A percentile compares a stretch with the other conserved stretches of the same genome.
These are phyloP conservation scores for Agastache rugosa DNA, from an alignment of 257 asterid genomes.

Conservation along the genomic window DNA sequence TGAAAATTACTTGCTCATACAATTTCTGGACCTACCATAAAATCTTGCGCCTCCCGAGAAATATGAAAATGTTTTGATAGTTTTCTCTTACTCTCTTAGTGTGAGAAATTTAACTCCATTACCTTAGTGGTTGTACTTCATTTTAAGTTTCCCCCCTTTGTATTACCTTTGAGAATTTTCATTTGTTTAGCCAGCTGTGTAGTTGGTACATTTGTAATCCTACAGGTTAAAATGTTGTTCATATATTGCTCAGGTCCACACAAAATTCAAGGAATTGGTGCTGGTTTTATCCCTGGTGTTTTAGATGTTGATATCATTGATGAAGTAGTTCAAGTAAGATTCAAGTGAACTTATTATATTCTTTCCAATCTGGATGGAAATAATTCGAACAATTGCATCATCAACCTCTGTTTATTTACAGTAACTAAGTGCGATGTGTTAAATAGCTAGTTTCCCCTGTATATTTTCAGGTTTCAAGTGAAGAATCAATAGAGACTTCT, in stretches of 20 bases:
- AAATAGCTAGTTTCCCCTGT: conserved; percentile 2
- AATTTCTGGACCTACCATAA: neutral
- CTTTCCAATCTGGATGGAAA: neutral
- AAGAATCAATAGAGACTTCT: conserved; percentile 91
- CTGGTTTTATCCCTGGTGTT: conserved; percentile 92
- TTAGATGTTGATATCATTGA: conserved; percentile 73
- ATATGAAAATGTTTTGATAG: neutral
- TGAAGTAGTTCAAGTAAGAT: conserved; percentile 89
- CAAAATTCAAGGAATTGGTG: conserved; percentile 98
- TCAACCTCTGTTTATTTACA: neutral
- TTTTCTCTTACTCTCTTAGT: neutral
- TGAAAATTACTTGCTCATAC: conserved; percentile 4
- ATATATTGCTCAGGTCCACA: conserved; percentile 70
- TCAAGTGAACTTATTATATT: neutral
- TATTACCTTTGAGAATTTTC: neutral
- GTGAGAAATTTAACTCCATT: neutral
- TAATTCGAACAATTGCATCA: neutral
- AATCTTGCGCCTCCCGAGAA: neutral
- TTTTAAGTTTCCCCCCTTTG: neutral
- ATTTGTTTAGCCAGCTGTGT: neutral
- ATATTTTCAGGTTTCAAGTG: conserved; percentile 74
- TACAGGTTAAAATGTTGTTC: conserved; percentile 31
- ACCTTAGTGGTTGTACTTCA: neutral
- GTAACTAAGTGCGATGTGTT: neutral
- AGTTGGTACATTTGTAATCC: neutral